A percentile compares a stretch with the other conserved stretches of the same genome.
Evolutionary conservation across 768 basidiomycete species (phyloP).

Genomic region (Saitozyma sp.): DNA sequence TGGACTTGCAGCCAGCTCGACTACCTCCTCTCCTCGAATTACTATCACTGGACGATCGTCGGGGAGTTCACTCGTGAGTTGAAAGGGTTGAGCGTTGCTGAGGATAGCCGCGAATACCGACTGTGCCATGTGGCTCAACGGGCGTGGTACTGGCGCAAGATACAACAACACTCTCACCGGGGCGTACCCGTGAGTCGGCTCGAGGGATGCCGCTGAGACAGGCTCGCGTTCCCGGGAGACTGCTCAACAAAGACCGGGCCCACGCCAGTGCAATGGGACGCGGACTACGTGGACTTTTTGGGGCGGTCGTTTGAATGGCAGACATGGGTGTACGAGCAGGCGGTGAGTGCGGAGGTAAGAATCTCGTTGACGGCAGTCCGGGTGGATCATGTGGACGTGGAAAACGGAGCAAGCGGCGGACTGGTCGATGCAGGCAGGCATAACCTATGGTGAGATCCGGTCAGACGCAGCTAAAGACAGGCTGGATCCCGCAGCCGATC

Average conservation of each 20-base stretch:
- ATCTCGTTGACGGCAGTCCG: constrained; percentile 8
- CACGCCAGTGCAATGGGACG: constrained; percentile 60
- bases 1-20: constrained; percentile 37
- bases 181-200: constrained; percentile 26
- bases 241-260: constrained; percentile 71
- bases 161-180: constrained; percentile 57
- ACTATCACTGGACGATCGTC: constrained; percentile 77
- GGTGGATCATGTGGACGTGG: constrained; percentile 48
- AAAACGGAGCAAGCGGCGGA: constrained; percentile 51
- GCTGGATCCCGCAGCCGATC: constrained; percentile 47
- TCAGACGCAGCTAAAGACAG: constrained; percentile 11
- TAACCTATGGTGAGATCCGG: constrained; percentile 40
- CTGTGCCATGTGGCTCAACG: constrained; percentile 77
- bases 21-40: constrained; percentile 31
- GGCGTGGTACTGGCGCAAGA: constrained; percentile 69
- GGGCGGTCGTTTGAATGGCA: constrained; percentile 77
- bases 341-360: constrained; percentile 36
- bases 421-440: constrained; percentile 45
- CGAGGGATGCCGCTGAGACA: constrained; percentile 49
- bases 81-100: not conserved
- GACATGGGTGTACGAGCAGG: constrained; percentile 68
- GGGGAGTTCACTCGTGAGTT: constrained; percentile 73
- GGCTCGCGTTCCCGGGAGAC: constrained; percentile 69
- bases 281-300: constrained; percentile 59
- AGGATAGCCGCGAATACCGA: constrained; percentile 42